Base-by-base conservation (phyloP, 2,329 filamentous ascomycete genomes). In the Venturia pyrina region DNA sequence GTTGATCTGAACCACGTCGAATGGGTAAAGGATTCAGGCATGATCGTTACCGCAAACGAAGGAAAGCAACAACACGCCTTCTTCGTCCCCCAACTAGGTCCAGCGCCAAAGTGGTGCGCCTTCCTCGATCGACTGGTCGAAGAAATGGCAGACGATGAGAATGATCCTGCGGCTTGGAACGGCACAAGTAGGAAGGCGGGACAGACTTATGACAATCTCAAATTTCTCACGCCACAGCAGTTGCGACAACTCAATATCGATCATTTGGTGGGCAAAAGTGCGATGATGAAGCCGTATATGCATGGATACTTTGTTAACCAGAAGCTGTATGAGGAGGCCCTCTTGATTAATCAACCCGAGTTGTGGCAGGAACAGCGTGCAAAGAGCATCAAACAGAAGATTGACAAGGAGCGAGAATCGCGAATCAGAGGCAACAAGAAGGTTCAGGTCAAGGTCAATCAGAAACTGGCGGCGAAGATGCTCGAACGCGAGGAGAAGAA, bases 111-210 rank as follows among this genome's bases (percentile, higher is more conserved):
- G 72, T 99, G 95, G 95, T 98, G 95, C 74, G 88, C 90, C 3
- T 98, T 98, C 85, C 80, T 99, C 68, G 96, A 99, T 78, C 97
- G 96, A 72, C 86, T 99, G 72, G 95, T 98, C 11, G 95, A 99
- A 79, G 96, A 99, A 77, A 97, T 99, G 91, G 93, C 93, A 10
- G 93, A 98, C 74, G 85, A 88, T 70, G 81, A 81, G 10, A 84
- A 86, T 71, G 86, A 89, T 71, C 87, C 86, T 5, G 83, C 84
- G 66, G 78, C 80, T 2, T 83, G 78, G 70, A 59, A n/a, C 11
- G 77, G 76, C 53, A 73, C 76, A n/a, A 62, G 67, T 40, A 71
- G 89, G 73, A 81, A 83, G 40, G 83, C 81, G 67, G 89, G 88
- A 40, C 88, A 95, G 71, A 91, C 95, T 11, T 99, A 99, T 80